These are phyloP conservation scores for Microcyclosporella mali DNA, from an alignment of 2,329 filamentous ascomycete genomes.

Conservation along the genomic window DNA sequence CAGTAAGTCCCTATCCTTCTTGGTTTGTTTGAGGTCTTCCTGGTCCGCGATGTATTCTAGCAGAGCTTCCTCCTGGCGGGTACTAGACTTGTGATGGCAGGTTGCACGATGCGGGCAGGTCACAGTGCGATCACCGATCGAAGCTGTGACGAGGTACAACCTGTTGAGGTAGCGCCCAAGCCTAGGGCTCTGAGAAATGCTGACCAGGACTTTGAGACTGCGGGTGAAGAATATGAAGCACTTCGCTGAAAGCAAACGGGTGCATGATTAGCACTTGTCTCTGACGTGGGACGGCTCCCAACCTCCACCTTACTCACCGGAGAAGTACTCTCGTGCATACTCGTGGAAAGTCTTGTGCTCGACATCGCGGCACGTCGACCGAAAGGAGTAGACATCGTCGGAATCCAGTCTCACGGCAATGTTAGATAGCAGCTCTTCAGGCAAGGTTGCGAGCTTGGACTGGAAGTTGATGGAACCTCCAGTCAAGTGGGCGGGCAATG, in stretches of 20 bases:
- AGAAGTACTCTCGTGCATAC: constrained; percentile 27
- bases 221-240: constrained; percentile 23
- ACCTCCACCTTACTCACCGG: too few relatives aligned
- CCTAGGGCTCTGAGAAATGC: constrained; percentile 21
- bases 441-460: constrained; percentile 16
- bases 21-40: constrained; percentile 14
- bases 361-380: constrained; percentile 23
- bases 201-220: constrained; percentile 21
- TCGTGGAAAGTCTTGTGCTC: constrained; percentile 24
- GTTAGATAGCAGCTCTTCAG: constrained; percentile 27
- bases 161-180: constrained; percentile 20
- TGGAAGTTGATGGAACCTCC: not conserved
- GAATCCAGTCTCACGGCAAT: constrained; percentile 21
- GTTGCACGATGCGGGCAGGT: constrained; percentile 9
- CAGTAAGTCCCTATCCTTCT: constrained; percentile 17
- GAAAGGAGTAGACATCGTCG: constrained; percentile 25
- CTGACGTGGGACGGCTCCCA: too few relatives aligned
- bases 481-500: too few relatives aligned
- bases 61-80: constrained; percentile 24
- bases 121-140: constrained; percentile 15
- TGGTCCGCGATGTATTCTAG: constrained; percentile 23
- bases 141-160: constrained; percentile 20
- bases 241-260: constrained; percentile 15
- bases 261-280: too few relatives aligned
- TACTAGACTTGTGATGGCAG: constrained; percentile 16